Base-by-base conservation (phyloP, 2,329 filamentous ascomycete species). In the Monilinia polystroma region DNA sequence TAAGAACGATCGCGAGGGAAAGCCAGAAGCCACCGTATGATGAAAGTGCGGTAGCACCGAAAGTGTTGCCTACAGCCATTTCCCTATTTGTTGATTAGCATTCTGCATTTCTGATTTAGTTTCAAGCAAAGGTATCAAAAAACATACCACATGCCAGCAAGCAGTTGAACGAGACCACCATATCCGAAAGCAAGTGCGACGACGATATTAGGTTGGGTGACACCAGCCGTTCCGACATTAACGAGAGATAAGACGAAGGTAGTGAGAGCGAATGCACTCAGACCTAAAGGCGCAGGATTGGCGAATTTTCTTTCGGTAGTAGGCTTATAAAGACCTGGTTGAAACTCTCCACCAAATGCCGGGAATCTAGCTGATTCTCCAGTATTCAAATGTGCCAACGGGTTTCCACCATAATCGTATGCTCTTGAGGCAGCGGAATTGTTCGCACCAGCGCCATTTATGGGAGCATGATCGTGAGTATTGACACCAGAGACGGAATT, bases 11-110 rank as follows among this genome's bases (percentile, higher is more conserved):
- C 43, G 79, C 85, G 70, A 85, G 82, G 4, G 83, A 79, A 70
- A 88, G 77, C 85, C 85, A 88, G 79, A 87, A 88, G 69, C 85
- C 85, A 72, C 85, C 85, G 72, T 86, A 88, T 2, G 85, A 87
- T 16, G 84, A 85, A 67, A 87, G 78, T 62, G 85, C 85, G 66
- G 84, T 87, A 60, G 84, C 85, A 81, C 84, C 85, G 70, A 87
- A 87, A 26, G 85, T 87, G 78, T 88, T 87, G 53, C 85, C 85
- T 38, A 86, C 78, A 53, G 85, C 85, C 81, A 87, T 86, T 79
- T 87, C 85, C 84, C 84, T 85, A 12, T 5, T 18, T 10, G 0
- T 0, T 23, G 4, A 47, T 65, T 43, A 65, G 18, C 18, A 6
- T 52, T 41, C 12, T 3, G 18, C 14, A 10, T 12, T 35, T 51